phyloP scores from a whole-genome alignment of 148 eudicot species.

The Silene conica region DNA sequence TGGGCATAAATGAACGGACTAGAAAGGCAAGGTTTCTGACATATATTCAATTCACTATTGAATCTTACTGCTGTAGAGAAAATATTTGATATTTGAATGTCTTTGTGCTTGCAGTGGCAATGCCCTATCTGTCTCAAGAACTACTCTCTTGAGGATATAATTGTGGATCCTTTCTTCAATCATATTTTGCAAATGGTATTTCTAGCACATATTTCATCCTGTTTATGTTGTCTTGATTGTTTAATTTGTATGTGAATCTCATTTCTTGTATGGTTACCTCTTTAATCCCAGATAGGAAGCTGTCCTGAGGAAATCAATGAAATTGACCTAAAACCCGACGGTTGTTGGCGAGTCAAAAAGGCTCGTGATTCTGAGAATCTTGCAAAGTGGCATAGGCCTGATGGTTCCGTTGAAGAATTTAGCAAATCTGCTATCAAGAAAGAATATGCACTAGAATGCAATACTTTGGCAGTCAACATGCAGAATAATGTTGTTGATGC shows the following conservation, averaged over 20 bases:
- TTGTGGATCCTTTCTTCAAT: constrained; percentile 62
- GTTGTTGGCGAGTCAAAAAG: constrained; percentile 57
- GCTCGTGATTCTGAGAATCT: constrained; percentile 46
- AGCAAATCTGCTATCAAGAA: constrained; percentile 30
- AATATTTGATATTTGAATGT: constrained; percentile 1
- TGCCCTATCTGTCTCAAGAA: constrained; percentile 68
- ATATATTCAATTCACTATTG: neutral
- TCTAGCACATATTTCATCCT: constrained; percentile 1
- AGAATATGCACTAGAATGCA: constrained; percentile 40
- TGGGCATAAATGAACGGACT: constrained; percentile 79
- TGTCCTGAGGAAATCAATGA: constrained; percentile 57
- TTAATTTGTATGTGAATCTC: constrained; percentile 6
- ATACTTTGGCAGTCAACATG: constrained; percentile 33
- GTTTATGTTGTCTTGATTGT: constrained; percentile 2
- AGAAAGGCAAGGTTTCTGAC: constrained; percentile 64
- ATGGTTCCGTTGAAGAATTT: constrained; percentile 45
- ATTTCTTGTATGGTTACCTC: constrained; percentile 8
- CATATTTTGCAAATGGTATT: constrained; percentile 47
- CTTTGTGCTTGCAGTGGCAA: constrained; percentile 75
- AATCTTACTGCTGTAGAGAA: neutral
- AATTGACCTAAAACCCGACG: constrained; percentile 57
- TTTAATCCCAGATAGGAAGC: constrained; percentile 35
- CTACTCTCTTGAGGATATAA: constrained; percentile 50
- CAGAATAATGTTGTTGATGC: constrained; percentile 36
- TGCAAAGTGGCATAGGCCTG: constrained; percentile 72